phyloP scores from a whole-genome alignment of 2,329 filamentous ascomycete species.

The Paradendryphiella salina region DNA sequence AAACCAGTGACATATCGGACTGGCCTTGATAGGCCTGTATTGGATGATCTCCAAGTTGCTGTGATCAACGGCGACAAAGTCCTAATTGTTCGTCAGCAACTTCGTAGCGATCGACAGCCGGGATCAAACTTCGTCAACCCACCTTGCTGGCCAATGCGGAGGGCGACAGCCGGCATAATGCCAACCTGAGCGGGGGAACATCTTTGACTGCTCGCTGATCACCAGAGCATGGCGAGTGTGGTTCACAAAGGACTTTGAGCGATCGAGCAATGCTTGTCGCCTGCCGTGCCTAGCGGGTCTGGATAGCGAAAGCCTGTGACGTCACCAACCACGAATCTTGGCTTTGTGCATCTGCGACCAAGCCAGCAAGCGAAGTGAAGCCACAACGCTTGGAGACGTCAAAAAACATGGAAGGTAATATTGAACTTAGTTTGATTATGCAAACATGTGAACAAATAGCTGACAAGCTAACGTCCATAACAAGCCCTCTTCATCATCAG shows the following conservation, averaged over 20 bases:
- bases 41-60: conserved; percentile 4
- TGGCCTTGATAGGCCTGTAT: conserved; percentile 1
- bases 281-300: conserved; percentile 5
- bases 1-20: conserved; percentile 38
- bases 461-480: too few relatives aligned
- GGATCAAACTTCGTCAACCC: conserved; percentile 19
- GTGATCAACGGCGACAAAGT: conserved; percentile 9
- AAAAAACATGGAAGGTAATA: not conserved
- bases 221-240: conserved; percentile 18
- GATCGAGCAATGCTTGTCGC: conserved; percentile 1
- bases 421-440: too few relatives aligned
- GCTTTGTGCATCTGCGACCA: conserved; percentile 3
- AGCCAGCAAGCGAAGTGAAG: conserved; percentile 1
- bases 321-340: conserved; percentile 13
- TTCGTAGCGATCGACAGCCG: conserved; percentile 27
- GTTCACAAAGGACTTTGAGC: not conserved
- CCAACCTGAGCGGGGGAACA: conserved; percentile 26
- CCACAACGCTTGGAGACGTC: not conserved
- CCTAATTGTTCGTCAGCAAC: conserved; percentile 28
- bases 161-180: conserved; percentile 24
- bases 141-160: conserved; percentile 31
- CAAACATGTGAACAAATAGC: too few relatives aligned
- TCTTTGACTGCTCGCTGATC: conserved; percentile 9
- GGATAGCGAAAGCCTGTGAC: conserved; percentile 8
- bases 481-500: too few relatives aligned